A percentile compares a stretch with the other conserved stretches of the same genome.
phyloP scores from a whole-genome alignment of 768 basidiomycete species.

The Kwoniella heveanensis region DNA sequence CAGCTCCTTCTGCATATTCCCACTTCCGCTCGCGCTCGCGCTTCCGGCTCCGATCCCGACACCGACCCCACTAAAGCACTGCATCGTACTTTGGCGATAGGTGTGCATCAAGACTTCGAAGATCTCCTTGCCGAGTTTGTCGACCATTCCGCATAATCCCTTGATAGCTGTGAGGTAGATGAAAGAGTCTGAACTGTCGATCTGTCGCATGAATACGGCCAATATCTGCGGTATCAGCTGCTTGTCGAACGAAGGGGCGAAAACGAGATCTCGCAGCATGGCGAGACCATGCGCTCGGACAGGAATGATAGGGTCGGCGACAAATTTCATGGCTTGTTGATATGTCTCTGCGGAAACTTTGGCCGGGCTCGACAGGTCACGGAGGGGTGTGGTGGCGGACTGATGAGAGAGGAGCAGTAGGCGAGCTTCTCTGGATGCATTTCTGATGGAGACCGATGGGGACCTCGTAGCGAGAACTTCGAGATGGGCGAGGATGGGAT shows the following conservation, averaged over 20 bases:
- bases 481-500: conserved; percentile 70
- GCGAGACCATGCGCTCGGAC: conserved; percentile 91
- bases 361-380: neutral
- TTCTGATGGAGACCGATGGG: conserved; percentile 61
- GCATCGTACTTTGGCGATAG: conserved; percentile 58
- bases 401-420: conserved; percentile 81
- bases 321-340: conserved; percentile 79
- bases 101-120: conserved; percentile 67
- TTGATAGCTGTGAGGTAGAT: conserved; percentile 90
- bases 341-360: conserved; percentile 64
- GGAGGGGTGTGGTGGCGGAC: conserved; percentile 58
- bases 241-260: conserved; percentile 57
- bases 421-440: conserved; percentile 73
- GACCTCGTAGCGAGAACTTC: conserved; percentile 62
- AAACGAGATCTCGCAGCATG: conserved; percentile 74
- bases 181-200: conserved; percentile 94
- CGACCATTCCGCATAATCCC: conserved; percentile 82
- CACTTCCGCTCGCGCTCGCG: no score
- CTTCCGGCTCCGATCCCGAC: no score
- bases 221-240: conserved; percentile 80
- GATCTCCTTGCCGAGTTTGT: conserved; percentile 73
- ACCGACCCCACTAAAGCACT: no score
- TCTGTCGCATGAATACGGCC: conserved; percentile 78
- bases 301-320: conserved; percentile 89
- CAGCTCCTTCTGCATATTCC: neutral